Conservation (phyloP, 2,329 filamentous ascomycete genomes). For the Talaromyces piceae region DNA sequence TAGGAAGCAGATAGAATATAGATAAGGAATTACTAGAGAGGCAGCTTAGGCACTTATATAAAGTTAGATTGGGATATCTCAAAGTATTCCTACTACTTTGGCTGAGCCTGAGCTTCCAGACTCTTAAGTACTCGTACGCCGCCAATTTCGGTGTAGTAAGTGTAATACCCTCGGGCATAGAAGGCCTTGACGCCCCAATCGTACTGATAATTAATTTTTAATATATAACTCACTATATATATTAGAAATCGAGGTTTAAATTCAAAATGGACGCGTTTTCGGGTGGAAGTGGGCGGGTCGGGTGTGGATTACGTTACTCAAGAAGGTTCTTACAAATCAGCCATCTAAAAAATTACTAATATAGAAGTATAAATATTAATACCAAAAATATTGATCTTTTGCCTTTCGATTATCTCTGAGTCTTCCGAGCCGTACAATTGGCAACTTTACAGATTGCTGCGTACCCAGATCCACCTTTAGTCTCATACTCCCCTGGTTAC, state of each 20-base stretch:
- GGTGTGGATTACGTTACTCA: background rate
- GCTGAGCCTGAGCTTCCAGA: background rate
- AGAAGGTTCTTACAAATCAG: no score
- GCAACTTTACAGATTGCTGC: no score
- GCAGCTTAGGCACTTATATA: background rate
- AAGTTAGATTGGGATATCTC: background rate
- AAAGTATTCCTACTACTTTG: background rate
- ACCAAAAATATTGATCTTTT: no score
- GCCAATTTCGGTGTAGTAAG: background rate
- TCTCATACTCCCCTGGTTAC: no score
- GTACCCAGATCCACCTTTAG: no score
- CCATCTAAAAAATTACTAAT: no score
- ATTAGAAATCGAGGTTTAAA: background rate
- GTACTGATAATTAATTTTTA: constrained; percentile 1
- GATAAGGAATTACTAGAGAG: background rate
- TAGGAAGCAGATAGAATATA: background rate
- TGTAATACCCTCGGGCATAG: background rate
- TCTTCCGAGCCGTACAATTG: no score
- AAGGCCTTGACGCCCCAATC: background rate
- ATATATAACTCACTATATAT: constrained; percentile 3
- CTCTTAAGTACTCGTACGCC: background rate
- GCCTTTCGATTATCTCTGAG: no score
- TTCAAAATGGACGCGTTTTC: background rate
- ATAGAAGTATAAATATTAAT: no score
- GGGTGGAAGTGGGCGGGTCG: background rate